These are phyloP conservation scores for Nigrospora oryzae DNA, from an alignment of 2,329 filamentous ascomycete genomes.

Conservation along the genomic window DNA sequence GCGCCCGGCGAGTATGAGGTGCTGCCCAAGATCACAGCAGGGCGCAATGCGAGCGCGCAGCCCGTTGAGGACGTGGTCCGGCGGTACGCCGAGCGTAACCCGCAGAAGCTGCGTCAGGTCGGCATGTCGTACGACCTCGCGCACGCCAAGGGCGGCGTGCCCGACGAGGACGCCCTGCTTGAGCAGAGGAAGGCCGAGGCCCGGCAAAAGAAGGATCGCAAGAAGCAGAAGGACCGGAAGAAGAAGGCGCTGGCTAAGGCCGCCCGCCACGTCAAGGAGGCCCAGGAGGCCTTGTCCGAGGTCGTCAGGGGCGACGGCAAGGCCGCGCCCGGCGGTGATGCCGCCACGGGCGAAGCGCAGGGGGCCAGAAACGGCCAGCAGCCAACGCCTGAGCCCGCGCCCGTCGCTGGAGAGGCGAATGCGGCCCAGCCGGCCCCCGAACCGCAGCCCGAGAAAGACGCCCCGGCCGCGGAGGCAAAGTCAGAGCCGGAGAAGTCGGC, in stretches of 20 bases:
- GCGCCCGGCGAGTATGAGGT: constrained; percentile 61
- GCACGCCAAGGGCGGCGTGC: constrained; percentile 47
- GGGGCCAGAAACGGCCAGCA: not conserved
- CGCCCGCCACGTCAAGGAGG: constrained; percentile 28
- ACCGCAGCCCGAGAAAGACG: no score
- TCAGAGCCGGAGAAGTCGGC: no score
- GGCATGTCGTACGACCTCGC: constrained; percentile 54
- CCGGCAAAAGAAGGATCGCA: constrained; percentile 26
- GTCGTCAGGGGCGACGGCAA: constrained; percentile 1
- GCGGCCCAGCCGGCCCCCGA: no score
- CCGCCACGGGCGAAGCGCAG: not conserved
- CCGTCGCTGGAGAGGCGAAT: no score
- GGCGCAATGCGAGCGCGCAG: constrained; percentile 28
- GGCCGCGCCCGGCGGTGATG: not conserved
- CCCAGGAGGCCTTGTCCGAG: constrained; percentile 6
- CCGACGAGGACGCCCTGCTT: constrained; percentile 35
- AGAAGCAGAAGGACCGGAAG: constrained; percentile 21
- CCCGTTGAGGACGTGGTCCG: constrained; percentile 54
- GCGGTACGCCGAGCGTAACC: constrained; percentile 30
- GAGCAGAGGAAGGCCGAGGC: constrained; percentile 21
- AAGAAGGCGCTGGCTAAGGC: constrained; percentile 24
- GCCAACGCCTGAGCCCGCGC: not conserved
- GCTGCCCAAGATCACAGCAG: constrained; percentile 58
- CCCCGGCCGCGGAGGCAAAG: no score
- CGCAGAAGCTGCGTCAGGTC: constrained; percentile 59